Evolutionary conservation across 148 eudicot species (phyloP), one percentile per base, ranked within the genome.

Genomic region (Vaccinium corymbosum): DNA sequence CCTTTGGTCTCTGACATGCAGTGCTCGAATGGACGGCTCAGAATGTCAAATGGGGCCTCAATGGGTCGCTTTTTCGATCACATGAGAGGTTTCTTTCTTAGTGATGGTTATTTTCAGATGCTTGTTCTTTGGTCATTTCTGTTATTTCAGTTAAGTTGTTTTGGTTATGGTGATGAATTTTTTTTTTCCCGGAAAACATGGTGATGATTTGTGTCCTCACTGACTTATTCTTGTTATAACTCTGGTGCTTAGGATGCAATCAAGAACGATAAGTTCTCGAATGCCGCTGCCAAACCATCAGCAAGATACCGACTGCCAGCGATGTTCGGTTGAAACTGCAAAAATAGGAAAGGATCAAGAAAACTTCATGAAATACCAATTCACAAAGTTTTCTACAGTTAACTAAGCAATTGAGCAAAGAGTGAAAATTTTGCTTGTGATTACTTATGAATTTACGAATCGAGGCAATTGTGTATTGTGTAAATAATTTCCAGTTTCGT

Each of bases 1-100:
- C 93, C 22, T 94, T 93, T 87, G 95, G 91, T 80, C 76, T 93
- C 68, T 94, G 84, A 81, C 71, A 59, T 72, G 38, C 32, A 17
- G 27, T 53, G 27, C 50, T 19, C 7, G 68, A 68, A 68, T 27
- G 14, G 27, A 13, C 2, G 42, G 73, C 38, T 68, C 3, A 42
- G 32, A 68, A 12, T 35, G 12, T 68, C 12, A 68, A 68, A 68
- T 68, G 3, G 73, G 42, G 27, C 73, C 73, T 27, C 13, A 15
- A 38, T 68, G 73, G 73, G 73, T 27, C 12, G 16, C 72, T 10
- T 29, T 27, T 68, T 66, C 25, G 16, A 15, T 27, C 35, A 66
- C 15, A 11, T 1, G 16, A 27, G 42, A 68, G 42, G 7, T 27
- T 68, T 38, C 32, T 29, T 29, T 68, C 73, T 68, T 0, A 8